A percentile compares a stretch with the other conserved stretches of the same genome.
Conservation (phyloP, 441 rosid species). For the Pelargonium exstipulatum region DNA sequence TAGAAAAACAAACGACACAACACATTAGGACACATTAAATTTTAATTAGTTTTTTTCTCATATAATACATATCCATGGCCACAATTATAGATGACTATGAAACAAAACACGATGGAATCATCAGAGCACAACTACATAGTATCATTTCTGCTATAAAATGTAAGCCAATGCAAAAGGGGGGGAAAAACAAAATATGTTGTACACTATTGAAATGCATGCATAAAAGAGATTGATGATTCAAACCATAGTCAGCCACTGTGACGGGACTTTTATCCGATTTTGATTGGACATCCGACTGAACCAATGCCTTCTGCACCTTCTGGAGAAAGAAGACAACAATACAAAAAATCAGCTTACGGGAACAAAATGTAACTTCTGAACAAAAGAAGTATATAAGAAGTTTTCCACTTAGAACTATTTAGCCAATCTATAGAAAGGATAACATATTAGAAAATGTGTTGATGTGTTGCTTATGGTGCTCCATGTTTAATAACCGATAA, state of each 20-base stretch:
- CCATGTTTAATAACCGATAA: background rate
- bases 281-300: slow-evolving; percentile 73
- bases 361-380: background rate
- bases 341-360: slow-evolving; percentile 17
- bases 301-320: slow-evolving; percentile 72
- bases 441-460: background rate
- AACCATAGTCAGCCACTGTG: slow-evolving; percentile 95
- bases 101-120: too few relatives aligned
- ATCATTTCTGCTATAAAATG: background rate
- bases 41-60: too few relatives aligned
- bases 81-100: too few relatives aligned
- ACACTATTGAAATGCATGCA: slow-evolving; percentile 2
- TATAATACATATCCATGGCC: too few relatives aligned
- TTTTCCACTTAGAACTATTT: too few relatives aligned
- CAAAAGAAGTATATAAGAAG: too few relatives aligned
- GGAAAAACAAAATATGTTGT: background rate
- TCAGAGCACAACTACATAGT: background rate
- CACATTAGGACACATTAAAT: too few relatives aligned
- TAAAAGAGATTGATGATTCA: slow-evolving; percentile 16
- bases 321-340: slow-evolving; percentile 28
- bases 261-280: slow-evolving; percentile 87
- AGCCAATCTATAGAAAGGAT: background rate
- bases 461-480: background rate
- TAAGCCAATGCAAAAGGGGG: background rate
- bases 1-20: too few relatives aligned